Evolutionary conservation across 2,329 filamentous ascomycete genomes (phyloP).

Genomic region (Paracoccidioides lutzii): DNA sequence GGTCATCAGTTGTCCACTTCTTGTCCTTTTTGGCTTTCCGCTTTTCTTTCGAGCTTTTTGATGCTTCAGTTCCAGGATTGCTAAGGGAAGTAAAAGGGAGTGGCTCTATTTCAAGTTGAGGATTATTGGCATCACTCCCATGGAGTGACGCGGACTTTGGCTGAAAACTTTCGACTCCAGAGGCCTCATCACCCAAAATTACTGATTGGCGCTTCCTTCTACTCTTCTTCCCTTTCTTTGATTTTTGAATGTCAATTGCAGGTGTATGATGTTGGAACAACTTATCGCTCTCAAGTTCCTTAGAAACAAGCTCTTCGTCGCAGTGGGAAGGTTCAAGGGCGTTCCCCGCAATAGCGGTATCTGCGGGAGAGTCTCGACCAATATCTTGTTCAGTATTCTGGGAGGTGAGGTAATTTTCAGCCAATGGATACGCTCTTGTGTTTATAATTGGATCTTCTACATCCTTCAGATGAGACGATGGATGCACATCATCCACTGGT

Average conservation of each 20-base stretch:
- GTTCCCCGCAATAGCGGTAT: neutral
- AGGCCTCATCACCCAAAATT: neutral
- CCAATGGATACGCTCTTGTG: neutral
- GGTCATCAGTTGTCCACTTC: slow-evolving; percentile 2
- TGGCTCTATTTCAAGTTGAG: slow-evolving; percentile 1
- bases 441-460: neutral
- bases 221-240: slow-evolving; percentile 11
- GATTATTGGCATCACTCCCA: neutral
- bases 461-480: neutral
- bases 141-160: neutral
- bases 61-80: slow-evolving; percentile 9
- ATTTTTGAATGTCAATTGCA: slow-evolving; percentile 7
- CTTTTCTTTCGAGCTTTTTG: slow-evolving; percentile 23
- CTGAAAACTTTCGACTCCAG: neutral
- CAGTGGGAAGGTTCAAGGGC: neutral
- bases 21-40: slow-evolving; percentile 16
- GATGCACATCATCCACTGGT: neutral
- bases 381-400: neutral
- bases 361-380: neutral
- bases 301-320: neutral
- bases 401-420: neutral
- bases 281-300: slow-evolving; percentile 1
- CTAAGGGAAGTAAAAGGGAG: neutral
- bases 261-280: neutral
- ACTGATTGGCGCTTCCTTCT: slow-evolving; percentile 3